Evolutionary conservation across 805 yeast species (phyloP), one percentile per base, ranked within the genome.

Genomic region (Starmerella apis): DNA sequence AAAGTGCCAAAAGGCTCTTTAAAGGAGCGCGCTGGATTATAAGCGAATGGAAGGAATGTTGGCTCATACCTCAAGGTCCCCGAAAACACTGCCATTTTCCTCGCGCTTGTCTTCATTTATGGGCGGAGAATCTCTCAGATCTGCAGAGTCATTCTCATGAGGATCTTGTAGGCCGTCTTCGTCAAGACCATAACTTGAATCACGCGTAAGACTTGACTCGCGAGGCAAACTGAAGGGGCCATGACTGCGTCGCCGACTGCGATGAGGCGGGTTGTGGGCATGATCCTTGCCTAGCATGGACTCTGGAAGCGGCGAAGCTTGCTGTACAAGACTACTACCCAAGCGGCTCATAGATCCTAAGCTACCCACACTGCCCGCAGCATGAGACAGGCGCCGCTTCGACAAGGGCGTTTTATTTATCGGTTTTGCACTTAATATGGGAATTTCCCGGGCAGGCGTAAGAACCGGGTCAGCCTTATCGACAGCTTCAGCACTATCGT

Each of bases 61-160:
- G 30, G 3, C 13, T 19, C 30, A 63, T 30, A 60, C 65, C 35
- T 68, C 71, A 67, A 68, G 65, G 27, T 65, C 66, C n/a, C 72
- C 70, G 53, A 68, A 65, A 8, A 65, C 66, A n/a, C 46, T 31
- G 19, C 24, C 33, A 19, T 16, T 28, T 24, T 30, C 46, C 16
- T 43, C 46, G 37, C 37, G 35, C 37, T 43, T 32, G 31, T 41
- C 36, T 18, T 18, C 27, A 23, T 22, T 38, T 7, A 18, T 13
- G 14, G 55, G 57, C 20, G 52, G 50, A 22, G 47, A 46, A 16
- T 47, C 41, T 18, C 36, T 37, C 25, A 46, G 48, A 19, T 43
- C 37, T 10, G 54, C 43, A 7, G 51, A 43, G 37, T 47, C 48
- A n/a, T 50, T 51, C 19, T 58, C 56, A 22, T 56, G 52, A 16